phyloP scores from a whole-genome alignment of 1,139 yeast species.

The Candida anutae region DNA sequence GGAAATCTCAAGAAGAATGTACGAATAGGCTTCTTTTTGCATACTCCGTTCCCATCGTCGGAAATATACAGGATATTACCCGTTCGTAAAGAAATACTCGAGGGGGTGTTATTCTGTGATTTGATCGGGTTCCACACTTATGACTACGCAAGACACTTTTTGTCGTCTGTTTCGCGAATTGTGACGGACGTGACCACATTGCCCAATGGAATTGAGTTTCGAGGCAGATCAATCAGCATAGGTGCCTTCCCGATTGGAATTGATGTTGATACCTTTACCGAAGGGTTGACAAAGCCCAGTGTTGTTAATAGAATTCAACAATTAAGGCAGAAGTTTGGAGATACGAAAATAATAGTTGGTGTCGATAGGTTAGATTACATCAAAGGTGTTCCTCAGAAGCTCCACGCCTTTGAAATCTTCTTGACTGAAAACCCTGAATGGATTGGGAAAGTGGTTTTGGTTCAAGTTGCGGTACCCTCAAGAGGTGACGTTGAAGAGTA shows the following conservation, averaged over 20 bases:
- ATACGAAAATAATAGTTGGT: slow-evolving; percentile 83
- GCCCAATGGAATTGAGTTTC: slow-evolving; percentile 84
- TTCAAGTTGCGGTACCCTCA: slow-evolving; percentile 96
- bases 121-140: slow-evolving; percentile 98
- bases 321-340: slow-evolving; percentile 56
- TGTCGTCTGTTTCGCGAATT: slow-evolving; percentile 85
- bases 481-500: slow-evolving; percentile 98
- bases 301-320: slow-evolving; percentile 62
- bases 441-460: slow-evolving; percentile 93
- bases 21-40: slow-evolving; percentile 86
- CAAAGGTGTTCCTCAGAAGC: slow-evolving; percentile 94
- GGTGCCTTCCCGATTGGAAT: slow-evolving; percentile 99
- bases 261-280: slow-evolving; percentile 84
- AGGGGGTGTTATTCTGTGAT: slow-evolving; percentile 90
- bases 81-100: slow-evolving; percentile 84
- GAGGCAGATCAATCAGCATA: slow-evolving; percentile 71
- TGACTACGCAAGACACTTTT: slow-evolving; percentile 96
- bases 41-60: slow-evolving; percentile 96
- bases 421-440: slow-evolving; percentile 92
- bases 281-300: slow-evolving; percentile 57
- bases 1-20: slow-evolving; percentile 46
- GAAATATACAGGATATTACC: slow-evolving; percentile 95
- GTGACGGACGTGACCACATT: slow-evolving; percentile 67
- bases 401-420: slow-evolving; percentile 92
- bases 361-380: slow-evolving; percentile 93